Percentiles rank a stretch among this genome's conserved stretches.
These are phyloP conservation scores for Huntiella decipiens DNA, from an alignment of 2,329 filamentous ascomycete species.

Conservation along the genomic window DNA sequence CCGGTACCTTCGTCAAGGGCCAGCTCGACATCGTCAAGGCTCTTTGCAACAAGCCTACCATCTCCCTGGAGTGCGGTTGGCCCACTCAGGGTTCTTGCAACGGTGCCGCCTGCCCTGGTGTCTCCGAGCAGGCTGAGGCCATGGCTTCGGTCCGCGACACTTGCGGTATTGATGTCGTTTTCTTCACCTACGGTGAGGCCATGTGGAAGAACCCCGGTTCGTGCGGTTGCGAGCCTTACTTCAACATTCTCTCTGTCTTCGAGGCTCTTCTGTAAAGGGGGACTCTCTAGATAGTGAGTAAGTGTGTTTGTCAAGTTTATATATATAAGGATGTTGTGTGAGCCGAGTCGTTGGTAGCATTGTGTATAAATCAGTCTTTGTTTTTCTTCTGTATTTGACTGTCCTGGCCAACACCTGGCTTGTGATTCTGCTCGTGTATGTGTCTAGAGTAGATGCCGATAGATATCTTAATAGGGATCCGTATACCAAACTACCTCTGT, in stretches of 20 bases:
- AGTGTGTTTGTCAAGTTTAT: background rate
- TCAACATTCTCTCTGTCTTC: constrained; percentile 33
- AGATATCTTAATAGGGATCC: no score
- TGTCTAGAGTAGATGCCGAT: no score
- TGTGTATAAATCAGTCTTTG: background rate
- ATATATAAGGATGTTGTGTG: background rate
- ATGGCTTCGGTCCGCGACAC: constrained; percentile 49
- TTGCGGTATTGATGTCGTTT: constrained; percentile 49
- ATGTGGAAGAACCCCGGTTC: constrained; percentile 56
- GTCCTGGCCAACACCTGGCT: background rate
- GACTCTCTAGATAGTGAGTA: background rate
- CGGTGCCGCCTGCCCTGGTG: constrained; percentile 51
- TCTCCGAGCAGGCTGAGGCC: constrained; percentile 47
- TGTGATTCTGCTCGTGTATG: no score
- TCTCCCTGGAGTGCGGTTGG: constrained; percentile 87
- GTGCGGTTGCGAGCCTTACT: constrained; percentile 62
- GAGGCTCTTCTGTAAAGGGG: background rate
- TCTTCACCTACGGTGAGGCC: constrained; percentile 71
- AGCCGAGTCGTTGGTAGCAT: no score
- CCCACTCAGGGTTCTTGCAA: constrained; percentile 52
- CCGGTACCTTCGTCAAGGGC: constrained; percentile 55
- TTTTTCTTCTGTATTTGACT: background rate
- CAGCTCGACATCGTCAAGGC: constrained; percentile 53
- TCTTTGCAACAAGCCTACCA: constrained; percentile 56
- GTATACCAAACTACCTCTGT: no score